These are phyloP conservation scores for Aspergillus indologenus DNA, from an alignment of 495 filamentous ascomycete genomes.

Conservation along the genomic window DNA sequence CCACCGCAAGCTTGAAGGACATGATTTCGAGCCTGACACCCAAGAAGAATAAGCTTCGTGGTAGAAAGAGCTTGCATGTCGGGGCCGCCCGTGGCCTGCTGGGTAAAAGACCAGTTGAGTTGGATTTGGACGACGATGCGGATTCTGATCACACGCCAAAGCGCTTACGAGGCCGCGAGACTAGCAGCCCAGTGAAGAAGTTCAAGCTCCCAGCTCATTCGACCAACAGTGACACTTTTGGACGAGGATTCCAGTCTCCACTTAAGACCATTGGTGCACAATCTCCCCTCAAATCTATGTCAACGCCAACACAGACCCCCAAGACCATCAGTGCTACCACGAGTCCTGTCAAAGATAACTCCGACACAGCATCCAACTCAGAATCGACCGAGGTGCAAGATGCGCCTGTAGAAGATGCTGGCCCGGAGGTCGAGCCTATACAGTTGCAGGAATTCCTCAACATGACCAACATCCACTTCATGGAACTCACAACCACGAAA, in stretches of 20 bases:
- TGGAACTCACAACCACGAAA: constrained; percentile 92
- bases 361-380: constrained; percentile 24
- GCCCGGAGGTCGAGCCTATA: constrained; percentile 61
- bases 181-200: constrained; percentile 70
- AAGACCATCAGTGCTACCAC: constrained; percentile 14
- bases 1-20: constrained; percentile 63
- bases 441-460: constrained; percentile 90
- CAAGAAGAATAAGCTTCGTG: constrained; percentile 64
- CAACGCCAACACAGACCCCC: constrained; percentile 34
- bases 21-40: constrained; percentile 76
- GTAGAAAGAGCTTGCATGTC: constrained; percentile 73
- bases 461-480: constrained; percentile 93
- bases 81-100: constrained; percentile 72
- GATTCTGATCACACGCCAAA: constrained; percentile 62
- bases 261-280: constrained; percentile 25
- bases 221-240: constrained; percentile 58
- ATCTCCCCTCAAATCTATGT: constrained; percentile 34
- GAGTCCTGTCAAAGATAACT: constrained; percentile 26
- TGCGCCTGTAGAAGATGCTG: constrained; percentile 17
- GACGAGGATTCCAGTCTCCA: constrained; percentile 54
- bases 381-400: constrained; percentile 23
- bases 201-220: constrained; percentile 64
- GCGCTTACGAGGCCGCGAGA: constrained; percentile 64
- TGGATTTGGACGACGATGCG: constrained; percentile 68
- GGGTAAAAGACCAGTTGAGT: constrained; percentile 70